phyloP scores from a whole-genome alignment of 2,329 filamentous ascomycete genomes.

The Alternaria triticina region DNA sequence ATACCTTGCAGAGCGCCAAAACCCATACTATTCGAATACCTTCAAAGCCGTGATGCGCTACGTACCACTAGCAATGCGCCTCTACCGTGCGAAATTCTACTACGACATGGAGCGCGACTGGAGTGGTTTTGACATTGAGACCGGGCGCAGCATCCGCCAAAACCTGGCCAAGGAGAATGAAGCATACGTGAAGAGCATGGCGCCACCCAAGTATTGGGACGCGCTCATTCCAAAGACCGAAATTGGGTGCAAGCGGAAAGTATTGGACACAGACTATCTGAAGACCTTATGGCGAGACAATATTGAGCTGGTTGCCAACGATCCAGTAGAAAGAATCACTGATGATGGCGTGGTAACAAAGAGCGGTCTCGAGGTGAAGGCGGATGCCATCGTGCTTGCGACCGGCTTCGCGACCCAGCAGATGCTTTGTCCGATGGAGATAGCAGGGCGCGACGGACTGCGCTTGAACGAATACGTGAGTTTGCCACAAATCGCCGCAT shows the following conservation, averaged over 20 bases:
- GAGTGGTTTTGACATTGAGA: constrained; percentile 50
- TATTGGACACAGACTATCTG: constrained; percentile 57
- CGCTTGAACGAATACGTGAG: constrained; percentile 48
- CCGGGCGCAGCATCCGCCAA: constrained; percentile 47
- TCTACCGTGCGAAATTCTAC: constrained; percentile 54
- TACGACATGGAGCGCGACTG: constrained; percentile 55
- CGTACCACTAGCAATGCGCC: constrained; percentile 53
- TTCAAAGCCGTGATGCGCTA: constrained; percentile 56
- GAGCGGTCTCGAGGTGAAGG: constrained; percentile 48
- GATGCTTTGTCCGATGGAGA: constrained; percentile 56
- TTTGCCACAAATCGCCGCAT: not conserved
- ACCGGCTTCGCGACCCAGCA: constrained; percentile 59
- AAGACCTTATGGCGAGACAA: constrained; percentile 52
- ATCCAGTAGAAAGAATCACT: constrained; percentile 51
- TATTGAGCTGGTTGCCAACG: constrained; percentile 51
- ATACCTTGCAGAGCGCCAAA: constrained; percentile 56
- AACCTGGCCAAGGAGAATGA: constrained; percentile 48
- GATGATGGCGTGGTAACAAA: constrained; percentile 48
- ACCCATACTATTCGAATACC: constrained; percentile 48
- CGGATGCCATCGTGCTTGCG: constrained; percentile 57
- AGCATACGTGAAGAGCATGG: constrained; percentile 52
- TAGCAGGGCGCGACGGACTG: constrained; percentile 52
- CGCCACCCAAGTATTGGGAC: constrained; percentile 54
- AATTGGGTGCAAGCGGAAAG: constrained; percentile 58
- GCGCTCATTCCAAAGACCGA: constrained; percentile 52